phyloP scores from a whole-genome alignment of 495 filamentous ascomycete species.

The Sphaerosporella brunnea region DNA sequence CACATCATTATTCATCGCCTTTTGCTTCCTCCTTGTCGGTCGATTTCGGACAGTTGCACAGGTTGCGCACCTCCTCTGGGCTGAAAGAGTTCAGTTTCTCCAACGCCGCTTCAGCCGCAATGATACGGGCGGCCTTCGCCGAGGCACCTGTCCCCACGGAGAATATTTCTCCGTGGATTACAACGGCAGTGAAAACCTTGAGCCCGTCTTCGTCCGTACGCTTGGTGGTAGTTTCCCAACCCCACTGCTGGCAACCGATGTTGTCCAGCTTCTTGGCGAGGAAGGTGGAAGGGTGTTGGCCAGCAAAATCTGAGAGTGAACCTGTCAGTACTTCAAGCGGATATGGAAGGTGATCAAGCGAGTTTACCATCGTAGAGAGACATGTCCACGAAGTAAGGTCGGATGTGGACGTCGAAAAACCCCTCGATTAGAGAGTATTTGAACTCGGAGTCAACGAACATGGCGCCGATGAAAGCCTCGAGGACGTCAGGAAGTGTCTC shows the following conservation, averaged over 20 bases:
- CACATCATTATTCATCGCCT: too few relatives aligned
- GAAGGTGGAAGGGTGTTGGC: conserved; percentile 56
- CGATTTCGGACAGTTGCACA: too few relatives aligned
- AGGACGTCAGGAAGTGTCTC: conserved; percentile 72
- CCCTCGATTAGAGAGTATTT: conserved; percentile 50
- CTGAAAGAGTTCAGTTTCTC: too few relatives aligned
- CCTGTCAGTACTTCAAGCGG: neutral
- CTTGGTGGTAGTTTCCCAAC: conserved; percentile 26
- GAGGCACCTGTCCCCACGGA: conserved; percentile 44
- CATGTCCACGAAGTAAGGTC: conserved; percentile 76
- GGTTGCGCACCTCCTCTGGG: too few relatives aligned
- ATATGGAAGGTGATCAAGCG: neutral
- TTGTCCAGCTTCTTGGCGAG: conserved; percentile 30
- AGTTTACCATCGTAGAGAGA: conserved; percentile 39
- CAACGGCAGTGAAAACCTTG: conserved; percentile 49
- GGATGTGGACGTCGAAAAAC: conserved; percentile 60
- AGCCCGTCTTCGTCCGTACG: conserved; percentile 30
- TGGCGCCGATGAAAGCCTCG: conserved; percentile 74
- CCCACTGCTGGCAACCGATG: conserved; percentile 35
- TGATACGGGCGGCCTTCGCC: conserved; percentile 52
- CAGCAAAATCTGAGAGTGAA: conserved; percentile 35
- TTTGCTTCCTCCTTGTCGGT: too few relatives aligned
- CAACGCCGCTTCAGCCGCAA: conserved; percentile 51
- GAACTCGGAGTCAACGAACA: conserved; percentile 83
- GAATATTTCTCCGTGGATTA: conserved; percentile 55